Percentiles rank a stretch among this genome's conserved stretches.
These are phyloP conservation scores for Rhodofomes roseus DNA, from an alignment of 1,284 basidiomycete species.

Conservation along the genomic window DNA sequence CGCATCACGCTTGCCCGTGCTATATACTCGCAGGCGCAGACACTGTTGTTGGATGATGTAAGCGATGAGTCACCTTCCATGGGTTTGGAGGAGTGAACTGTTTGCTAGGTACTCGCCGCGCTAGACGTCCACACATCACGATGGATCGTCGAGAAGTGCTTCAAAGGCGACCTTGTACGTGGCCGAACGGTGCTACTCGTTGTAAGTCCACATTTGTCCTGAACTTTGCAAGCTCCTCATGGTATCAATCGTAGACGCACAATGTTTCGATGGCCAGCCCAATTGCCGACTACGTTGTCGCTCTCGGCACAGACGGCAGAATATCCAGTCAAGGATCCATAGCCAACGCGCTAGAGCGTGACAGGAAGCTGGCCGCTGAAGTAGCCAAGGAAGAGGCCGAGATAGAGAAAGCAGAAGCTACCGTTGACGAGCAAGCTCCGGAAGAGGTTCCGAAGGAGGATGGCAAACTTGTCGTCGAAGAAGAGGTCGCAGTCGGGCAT, in stretches of 20 bases:
- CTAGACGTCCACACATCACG: constrained; percentile 65
- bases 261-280: constrained; percentile 52
- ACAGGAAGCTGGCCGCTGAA: constrained; percentile 35
- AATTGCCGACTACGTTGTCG: constrained; percentile 61
- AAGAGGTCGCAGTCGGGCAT: constrained; percentile 53
- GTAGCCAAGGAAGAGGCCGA: constrained; percentile 35
- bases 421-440: constrained; percentile 11
- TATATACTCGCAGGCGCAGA: constrained; percentile 57
- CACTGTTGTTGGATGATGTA: constrained; percentile 40
- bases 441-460: constrained; percentile 17
- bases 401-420: constrained; percentile 15
- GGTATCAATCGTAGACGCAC: constrained; percentile 11
- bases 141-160: constrained; percentile 73
- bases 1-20: constrained; percentile 72
- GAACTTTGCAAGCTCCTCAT: background rate
- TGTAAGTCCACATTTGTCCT: constrained; percentile 36
- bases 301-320: constrained; percentile 48
- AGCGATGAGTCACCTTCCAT: background rate
- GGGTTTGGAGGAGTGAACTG: background rate
- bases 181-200: constrained; percentile 70
- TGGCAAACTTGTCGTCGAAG: constrained; percentile 47
- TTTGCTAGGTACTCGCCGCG: constrained; percentile 36
- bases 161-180: constrained; percentile 61
- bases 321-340: constrained; percentile 43
- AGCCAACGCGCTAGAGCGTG: constrained; percentile 42